phyloP scores from a whole-genome alignment of 1,284 basidiomycete species.

The Puccinia novopanici region DNA sequence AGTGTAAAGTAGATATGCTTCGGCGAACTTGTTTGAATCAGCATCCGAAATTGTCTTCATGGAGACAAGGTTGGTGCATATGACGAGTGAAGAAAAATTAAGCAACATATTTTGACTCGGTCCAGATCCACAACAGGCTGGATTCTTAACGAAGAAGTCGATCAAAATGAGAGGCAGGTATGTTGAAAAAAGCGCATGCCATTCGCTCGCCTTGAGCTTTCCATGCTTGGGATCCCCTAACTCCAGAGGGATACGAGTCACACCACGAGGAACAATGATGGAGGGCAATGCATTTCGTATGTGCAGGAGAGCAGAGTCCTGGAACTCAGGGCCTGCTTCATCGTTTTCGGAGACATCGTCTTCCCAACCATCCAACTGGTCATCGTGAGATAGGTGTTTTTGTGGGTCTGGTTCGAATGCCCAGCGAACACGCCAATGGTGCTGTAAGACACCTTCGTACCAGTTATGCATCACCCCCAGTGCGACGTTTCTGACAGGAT shows the following conservation, averaged over 20 bases:
- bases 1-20: slow-evolving; percentile 5
- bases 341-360: neutral
- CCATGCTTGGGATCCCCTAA: slow-evolving; percentile 50
- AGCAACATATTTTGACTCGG: neutral
- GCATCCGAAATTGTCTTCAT: neutral
- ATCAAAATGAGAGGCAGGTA: slow-evolving; percentile 48
- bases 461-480: too few species aligned
- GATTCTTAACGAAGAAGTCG: neutral
- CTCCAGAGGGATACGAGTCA: slow-evolving; percentile 42
- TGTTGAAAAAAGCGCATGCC: slow-evolving; percentile 48
- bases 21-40: neutral
- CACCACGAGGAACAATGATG: slow-evolving; percentile 47
- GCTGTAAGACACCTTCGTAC: neutral
- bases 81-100: neutral
- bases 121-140: neutral
- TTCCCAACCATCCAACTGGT: neutral
- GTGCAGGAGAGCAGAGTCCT: neutral
- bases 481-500: too few species aligned
- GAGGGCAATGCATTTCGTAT: slow-evolving; percentile 4
- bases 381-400: neutral
- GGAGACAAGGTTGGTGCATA: neutral
- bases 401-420: neutral
- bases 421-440: slow-evolving; percentile 28
- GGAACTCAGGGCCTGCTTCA: neutral
- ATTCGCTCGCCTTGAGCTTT: slow-evolving; percentile 52